Percentiles rank a stretch among this genome's conserved stretches.
Conservation (phyloP, 2,329 filamentous ascomycete genomes). For the Rutstroemia sydowiana region DNA sequence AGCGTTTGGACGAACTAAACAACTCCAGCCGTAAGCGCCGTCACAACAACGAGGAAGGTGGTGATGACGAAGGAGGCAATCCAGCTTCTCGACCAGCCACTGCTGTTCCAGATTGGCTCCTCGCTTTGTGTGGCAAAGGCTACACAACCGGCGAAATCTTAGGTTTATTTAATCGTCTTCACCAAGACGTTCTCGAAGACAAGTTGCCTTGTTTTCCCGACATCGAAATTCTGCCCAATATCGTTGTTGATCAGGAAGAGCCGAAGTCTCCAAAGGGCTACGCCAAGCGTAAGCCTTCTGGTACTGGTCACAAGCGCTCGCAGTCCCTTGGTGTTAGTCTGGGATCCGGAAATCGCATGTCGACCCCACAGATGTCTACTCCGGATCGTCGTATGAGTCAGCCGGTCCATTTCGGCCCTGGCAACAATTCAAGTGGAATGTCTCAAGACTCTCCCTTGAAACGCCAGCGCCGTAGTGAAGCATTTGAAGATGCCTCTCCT, state of each 20-base stretch:
- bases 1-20: conserved; percentile 41
- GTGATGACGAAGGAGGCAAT: conserved; percentile 16
- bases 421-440: conserved; percentile 9
- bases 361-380: conserved; percentile 9
- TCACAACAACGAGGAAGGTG: conserved; percentile 22
- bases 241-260: conserved; percentile 24
- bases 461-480: conserved; percentile 17
- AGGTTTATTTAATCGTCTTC: conserved; percentile 31
- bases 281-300: conserved; percentile 17
- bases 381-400: conserved; percentile 18
- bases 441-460: conserved; percentile 15
- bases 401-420: conserved; percentile 2
- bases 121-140: conserved; percentile 26
- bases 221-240: conserved; percentile 35
- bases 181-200: conserved; percentile 31
- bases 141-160: conserved; percentile 31
- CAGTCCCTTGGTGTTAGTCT: conserved; percentile 25
- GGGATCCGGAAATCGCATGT: neutral
- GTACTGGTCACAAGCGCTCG: conserved; percentile 25
- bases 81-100: conserved; percentile 22
- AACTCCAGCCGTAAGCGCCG: conserved; percentile 23
- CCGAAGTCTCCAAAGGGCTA: conserved; percentile 27
- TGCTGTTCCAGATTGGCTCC: conserved; percentile 30
- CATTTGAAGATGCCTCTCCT: neutral
- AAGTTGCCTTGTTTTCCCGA: conserved; percentile 33